Evolutionary conservation across 2,329 filamentous ascomycete species (phyloP).

Genomic region (Cordyceps militaris): DNA sequence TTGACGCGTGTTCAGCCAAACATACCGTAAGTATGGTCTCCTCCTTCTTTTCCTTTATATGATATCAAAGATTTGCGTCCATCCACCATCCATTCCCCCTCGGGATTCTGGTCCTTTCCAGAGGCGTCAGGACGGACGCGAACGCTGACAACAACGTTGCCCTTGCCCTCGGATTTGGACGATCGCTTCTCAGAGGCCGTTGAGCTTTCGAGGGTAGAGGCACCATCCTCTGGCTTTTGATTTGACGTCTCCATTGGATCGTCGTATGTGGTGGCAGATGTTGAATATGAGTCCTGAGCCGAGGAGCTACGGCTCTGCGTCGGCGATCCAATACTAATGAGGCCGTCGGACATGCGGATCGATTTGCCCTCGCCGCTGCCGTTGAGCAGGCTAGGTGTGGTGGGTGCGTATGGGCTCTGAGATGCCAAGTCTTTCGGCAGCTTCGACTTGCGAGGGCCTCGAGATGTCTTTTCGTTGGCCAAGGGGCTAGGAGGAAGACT

Average conservation of each 20-base stretch:
- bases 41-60: conserved; percentile 81
- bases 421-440: conserved; percentile 48
- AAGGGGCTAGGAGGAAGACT: conserved; percentile 59
- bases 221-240: conserved; percentile 22
- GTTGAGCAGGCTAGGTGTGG: conserved; percentile 69
- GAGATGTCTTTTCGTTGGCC: conserved; percentile 40
- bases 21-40: conserved; percentile 87
- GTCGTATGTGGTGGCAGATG: conserved; percentile 82
- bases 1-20: not conserved
- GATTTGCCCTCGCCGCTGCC: conserved; percentile 71
- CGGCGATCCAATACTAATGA: conserved; percentile 72
- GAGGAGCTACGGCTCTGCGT: conserved; percentile 88
- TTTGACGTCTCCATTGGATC: conserved; percentile 55
- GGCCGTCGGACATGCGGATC: conserved; percentile 64
- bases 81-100: conserved; percentile 89
- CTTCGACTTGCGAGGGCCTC: conserved; percentile 45
- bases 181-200: conserved; percentile 36
- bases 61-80: conserved; percentile 73
- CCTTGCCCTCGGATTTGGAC: conserved; percentile 67
- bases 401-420: conserved; percentile 35
- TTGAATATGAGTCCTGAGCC: conserved; percentile 85
- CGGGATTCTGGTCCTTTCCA: conserved; percentile 52
- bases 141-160: conserved; percentile 93
- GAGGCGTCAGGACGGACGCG: conserved; percentile 79
- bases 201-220: conserved; percentile 22